phyloP scores from a whole-genome alignment of 2,329 filamentous ascomycete genomes.

The Chaetomiaceae sp. region DNA sequence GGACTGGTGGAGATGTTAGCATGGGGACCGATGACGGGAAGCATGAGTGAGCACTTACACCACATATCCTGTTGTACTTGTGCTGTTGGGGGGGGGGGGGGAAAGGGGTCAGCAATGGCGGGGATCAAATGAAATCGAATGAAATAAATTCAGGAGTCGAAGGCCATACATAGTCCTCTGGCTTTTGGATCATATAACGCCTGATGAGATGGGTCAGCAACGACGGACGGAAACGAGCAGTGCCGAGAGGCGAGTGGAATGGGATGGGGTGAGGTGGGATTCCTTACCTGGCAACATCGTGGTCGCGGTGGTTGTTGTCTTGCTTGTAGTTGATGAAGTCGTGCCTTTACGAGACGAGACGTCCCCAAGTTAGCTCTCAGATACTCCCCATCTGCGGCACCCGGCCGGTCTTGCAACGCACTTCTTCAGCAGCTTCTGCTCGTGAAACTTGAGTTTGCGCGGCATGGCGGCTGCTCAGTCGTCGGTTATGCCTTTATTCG shows the following conservation, averaged over 20 bases:
- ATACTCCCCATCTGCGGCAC: too few species aligned
- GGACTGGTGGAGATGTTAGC: slow-evolving; percentile 48
- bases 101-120: too few species aligned
- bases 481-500: neutral
- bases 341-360: slow-evolving; percentile 58
- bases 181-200: slow-evolving; percentile 87
- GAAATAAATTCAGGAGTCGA: neutral
- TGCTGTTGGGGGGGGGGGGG: slow-evolving; percentile 62
- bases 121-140: neutral
- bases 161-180: slow-evolving; percentile 47
- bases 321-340: slow-evolving; percentile 94
- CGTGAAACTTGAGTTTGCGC: slow-evolving; percentile 92
- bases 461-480: slow-evolving; percentile 60
- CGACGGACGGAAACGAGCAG: too few species aligned
- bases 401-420: slow-evolving; percentile 7
- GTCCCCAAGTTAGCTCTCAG: too few species aligned
- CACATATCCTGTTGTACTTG: slow-evolving; percentile 61
- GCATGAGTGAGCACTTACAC: slow-evolving; percentile 44
- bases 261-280: slow-evolving; percentile 33
- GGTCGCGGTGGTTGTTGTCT: slow-evolving; percentile 78
- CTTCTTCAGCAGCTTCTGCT: slow-evolving; percentile 68
- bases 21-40: neutral
- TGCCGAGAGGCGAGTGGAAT: too few species aligned
- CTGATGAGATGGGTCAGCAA: slow-evolving; percentile 35
- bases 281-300: slow-evolving; percentile 49